Percentiles rank a stretch among this genome's conserved stretches.
Evolutionary conservation across 805 yeast species (phyloP).

Genomic region (Metschnikowia anglica): DNA sequence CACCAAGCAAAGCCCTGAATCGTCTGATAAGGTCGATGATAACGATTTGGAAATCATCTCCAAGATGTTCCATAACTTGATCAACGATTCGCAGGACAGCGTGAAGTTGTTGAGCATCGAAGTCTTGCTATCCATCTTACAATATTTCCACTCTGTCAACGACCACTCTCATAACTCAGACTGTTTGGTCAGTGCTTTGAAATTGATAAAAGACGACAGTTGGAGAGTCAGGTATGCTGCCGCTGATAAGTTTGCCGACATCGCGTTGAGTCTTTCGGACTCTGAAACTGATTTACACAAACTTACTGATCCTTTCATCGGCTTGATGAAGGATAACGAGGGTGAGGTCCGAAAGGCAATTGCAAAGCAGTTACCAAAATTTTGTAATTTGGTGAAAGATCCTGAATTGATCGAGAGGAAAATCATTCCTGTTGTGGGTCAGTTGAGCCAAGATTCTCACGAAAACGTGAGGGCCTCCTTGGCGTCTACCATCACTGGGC

Average conservation of each 20-base stretch:
- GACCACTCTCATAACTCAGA: conserved; percentile 62
- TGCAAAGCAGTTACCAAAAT: conserved; percentile 85
- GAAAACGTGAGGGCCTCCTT: conserved; percentile 92
- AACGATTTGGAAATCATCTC: conserved; percentile 75
- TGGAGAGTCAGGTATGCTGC: conserved; percentile 99
- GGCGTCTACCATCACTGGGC: conserved; percentile 81
- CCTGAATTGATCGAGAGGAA: conserved; percentile 56
- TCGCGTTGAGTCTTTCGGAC: conserved; percentile 63
- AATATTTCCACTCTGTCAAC: conserved; percentile 57
- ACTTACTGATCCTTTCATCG: conserved; percentile 68
- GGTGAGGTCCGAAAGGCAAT: conserved; percentile 94
- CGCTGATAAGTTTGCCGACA: conserved; percentile 83
- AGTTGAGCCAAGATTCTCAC: conserved; percentile 83
- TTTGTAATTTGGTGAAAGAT: conserved; percentile 51
- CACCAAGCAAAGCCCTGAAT: conserved; percentile 36
- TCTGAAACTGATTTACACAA: conserved; percentile 55
- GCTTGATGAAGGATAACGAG: conserved; percentile 85
- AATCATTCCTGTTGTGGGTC: conserved; percentile 80
- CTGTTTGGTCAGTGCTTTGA: conserved; percentile 61
- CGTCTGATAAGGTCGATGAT: conserved; percentile 41
- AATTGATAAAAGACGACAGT: conserved; percentile 80
- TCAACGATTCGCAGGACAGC: conserved; percentile 88
- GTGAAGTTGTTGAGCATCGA: conserved; percentile 90
- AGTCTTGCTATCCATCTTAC: conserved; percentile 77
- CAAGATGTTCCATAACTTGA: conserved; percentile 76